These are phyloP conservation scores for Penicillium sp. DNA, from an alignment of 2,329 filamentous ascomycete genomes.

Conservation along the genomic window DNA sequence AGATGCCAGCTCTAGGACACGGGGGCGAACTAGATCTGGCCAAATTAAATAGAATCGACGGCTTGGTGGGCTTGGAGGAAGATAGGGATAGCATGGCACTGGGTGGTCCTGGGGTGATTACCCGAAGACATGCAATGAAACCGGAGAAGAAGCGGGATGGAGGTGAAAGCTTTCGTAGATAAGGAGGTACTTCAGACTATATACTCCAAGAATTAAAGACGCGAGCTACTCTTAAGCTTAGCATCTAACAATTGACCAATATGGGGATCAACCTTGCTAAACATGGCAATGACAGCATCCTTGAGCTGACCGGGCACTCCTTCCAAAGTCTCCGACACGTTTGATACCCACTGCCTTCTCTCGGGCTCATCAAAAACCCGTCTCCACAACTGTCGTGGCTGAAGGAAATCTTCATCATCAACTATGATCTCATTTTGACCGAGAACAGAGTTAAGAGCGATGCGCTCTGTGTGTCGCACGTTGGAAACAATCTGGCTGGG, in stretches of 20 bases:
- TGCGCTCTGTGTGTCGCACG: conserved; percentile 23
- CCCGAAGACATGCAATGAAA: background rate
- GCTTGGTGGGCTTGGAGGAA: too few species aligned
- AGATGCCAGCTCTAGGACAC: too few species aligned
- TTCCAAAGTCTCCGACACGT: conserved; percentile 25
- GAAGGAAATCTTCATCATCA: conserved; percentile 32
- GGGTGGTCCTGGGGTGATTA: too few species aligned
- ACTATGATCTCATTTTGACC: conserved; percentile 26
- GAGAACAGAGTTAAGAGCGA: conserved; percentile 20
- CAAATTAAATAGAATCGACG: too few species aligned
- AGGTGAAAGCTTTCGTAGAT: too few species aligned
- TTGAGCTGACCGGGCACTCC: conserved; percentile 20
- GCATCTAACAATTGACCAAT: conserved; percentile 16
- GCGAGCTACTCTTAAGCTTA: background rate
- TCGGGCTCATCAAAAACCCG: conserved; percentile 28
- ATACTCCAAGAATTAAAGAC: background rate
- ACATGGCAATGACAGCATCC: conserved; percentile 13
- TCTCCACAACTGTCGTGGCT: conserved; percentile 32
- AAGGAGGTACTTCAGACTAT: too few species aligned
- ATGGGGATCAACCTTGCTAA: conserved; percentile 11
- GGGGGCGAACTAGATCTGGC: too few species aligned
- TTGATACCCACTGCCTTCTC: conserved; percentile 20
- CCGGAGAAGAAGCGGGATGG: too few species aligned
- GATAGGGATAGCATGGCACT: too few species aligned
- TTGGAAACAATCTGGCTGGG: conserved; percentile 15